Percentiles rank a stretch among this genome's conserved stretches.
Conservation (phyloP, 495 filamentous ascomycete species). For the Xylaria sp. region DNA sequence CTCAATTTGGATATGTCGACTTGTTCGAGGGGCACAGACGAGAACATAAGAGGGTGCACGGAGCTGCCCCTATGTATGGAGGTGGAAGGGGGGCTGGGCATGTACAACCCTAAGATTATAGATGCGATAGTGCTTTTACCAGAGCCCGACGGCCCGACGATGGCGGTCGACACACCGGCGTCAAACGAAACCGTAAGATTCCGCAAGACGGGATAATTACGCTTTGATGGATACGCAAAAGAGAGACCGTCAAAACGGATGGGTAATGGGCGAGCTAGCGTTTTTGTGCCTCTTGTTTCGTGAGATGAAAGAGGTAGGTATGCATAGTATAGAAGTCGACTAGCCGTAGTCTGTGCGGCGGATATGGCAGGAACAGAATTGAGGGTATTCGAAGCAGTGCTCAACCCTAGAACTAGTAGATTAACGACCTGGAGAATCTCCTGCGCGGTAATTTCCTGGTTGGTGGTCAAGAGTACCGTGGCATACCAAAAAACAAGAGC, state of each 20-base stretch:
- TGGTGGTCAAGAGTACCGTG: slow-evolving; percentile 62
- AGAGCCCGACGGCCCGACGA: slow-evolving; percentile 83
- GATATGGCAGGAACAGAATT: slow-evolving; percentile 82
- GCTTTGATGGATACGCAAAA: slow-evolving; percentile 74
- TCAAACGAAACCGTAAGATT: slow-evolving; percentile 67
- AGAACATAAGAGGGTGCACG: slow-evolving; percentile 59
- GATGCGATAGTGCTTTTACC: slow-evolving; percentile 89
- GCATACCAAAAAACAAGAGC: slow-evolving; percentile 88
- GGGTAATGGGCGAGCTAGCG: slow-evolving; percentile 60
- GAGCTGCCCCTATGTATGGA: neutral
- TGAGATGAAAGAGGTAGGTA: slow-evolving; percentile 64
- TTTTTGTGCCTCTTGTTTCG: slow-evolving; percentile 60
- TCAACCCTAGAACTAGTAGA: slow-evolving; percentile 81
- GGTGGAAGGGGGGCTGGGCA: slow-evolving; percentile 32
- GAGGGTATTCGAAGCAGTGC: slow-evolving; percentile 71
- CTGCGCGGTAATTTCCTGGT: slow-evolving; percentile 53
- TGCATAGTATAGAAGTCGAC: slow-evolving; percentile 75
- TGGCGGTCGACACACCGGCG: slow-evolving; percentile 68
- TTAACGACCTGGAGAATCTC: slow-evolving; percentile 77
- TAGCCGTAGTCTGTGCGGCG: slow-evolving; percentile 72
- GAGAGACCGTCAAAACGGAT: slow-evolving; percentile 64
- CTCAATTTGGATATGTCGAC: slow-evolving; percentile 71
- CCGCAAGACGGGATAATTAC: slow-evolving; percentile 60
- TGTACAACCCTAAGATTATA: slow-evolving; percentile 63
- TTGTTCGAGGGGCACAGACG: slow-evolving; percentile 57